These are phyloP conservation scores for Myxozyma lipomycoides DNA, from an alignment of 805 yeast species.

Conservation along the genomic window DNA sequence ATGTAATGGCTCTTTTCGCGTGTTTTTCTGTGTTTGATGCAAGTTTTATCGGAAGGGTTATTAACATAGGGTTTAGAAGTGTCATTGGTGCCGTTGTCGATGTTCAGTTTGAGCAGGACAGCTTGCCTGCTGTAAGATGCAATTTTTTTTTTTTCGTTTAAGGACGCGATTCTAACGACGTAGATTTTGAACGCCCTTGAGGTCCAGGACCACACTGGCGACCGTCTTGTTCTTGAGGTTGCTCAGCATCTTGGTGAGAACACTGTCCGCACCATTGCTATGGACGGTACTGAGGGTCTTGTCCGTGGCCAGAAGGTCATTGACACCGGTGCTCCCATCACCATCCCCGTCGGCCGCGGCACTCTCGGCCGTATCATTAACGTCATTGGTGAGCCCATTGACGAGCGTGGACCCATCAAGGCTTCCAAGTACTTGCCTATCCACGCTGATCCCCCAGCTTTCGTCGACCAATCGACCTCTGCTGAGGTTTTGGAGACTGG, in stretches of 20 bases:
- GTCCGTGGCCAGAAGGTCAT: conserved; percentile 90
- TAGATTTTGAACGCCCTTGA: conserved; percentile 88
- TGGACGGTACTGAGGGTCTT: conserved; percentile 99
- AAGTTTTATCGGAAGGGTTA: too few species aligned
- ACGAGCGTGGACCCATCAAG: conserved; percentile 98
- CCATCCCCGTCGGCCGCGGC: conserved; percentile 99
- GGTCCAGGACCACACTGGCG: conserved; percentile 70
- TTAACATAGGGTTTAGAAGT: conserved; percentile 50
- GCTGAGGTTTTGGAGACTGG: conserved; percentile 99
- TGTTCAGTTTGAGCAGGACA: conserved; percentile 97
- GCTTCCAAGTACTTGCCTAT: conserved; percentile 92
- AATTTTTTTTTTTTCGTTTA: not conserved
- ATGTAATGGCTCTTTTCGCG: too few species aligned
- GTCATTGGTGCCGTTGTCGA: conserved; percentile 98
- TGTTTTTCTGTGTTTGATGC: too few species aligned
- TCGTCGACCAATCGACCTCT: conserved; percentile 93
- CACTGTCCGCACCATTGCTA: conserved; percentile 99
- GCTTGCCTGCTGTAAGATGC: conserved; percentile 66
- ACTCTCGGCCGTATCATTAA: conserved; percentile 98
- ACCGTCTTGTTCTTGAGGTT: conserved; percentile 87
- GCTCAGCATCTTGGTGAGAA: conserved; percentile 99
- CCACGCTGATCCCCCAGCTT: conserved; percentile 96
- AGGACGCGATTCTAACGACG: not conserved
- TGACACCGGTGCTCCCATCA: conserved; percentile 98
- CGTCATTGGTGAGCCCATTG: conserved; percentile 98